phyloP scores from a whole-genome alignment of 1,139 yeast genomes.

The Hansenula sp. region DNA sequence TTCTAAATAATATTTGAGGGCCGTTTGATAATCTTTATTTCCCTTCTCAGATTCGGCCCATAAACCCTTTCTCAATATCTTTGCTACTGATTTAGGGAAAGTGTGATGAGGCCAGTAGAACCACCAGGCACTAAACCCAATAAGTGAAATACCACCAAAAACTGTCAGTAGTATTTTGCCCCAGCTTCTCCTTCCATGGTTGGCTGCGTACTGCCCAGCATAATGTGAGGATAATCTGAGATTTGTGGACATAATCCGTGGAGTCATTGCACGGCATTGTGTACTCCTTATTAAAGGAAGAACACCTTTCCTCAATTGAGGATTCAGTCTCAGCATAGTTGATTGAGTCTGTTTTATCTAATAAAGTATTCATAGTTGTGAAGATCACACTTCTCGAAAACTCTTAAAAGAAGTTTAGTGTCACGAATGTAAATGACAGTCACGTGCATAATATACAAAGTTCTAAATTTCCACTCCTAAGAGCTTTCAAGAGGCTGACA shows the following conservation, averaged over 20 bases:
- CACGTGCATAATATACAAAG: too few relatives aligned
- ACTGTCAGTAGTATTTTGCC: constrained; percentile 13
- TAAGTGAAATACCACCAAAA: constrained; percentile 28
- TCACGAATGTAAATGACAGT: not conserved
- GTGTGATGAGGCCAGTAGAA: constrained; percentile 57
- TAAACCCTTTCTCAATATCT: constrained; percentile 63
- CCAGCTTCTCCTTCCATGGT: constrained; percentile 16
- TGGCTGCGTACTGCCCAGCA: constrained; percentile 1
- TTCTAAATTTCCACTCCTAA: too few relatives aligned
- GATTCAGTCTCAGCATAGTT: not conserved
- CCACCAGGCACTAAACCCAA: constrained; percentile 41
- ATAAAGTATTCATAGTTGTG: too few relatives aligned
- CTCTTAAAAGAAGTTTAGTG: not conserved
- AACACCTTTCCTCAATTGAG: not conserved
- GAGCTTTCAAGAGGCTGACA: not conserved
- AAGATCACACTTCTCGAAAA: not conserved
- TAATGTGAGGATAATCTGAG: not conserved
- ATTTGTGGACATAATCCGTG: not conserved
- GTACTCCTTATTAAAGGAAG: not conserved
- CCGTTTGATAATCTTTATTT: constrained; percentile 56
- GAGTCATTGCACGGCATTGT: too few relatives aligned
- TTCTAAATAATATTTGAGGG: constrained; percentile 63
- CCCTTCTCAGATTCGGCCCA: constrained; percentile 82
- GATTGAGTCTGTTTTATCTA: too few relatives aligned
- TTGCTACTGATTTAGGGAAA: constrained; percentile 60